Evolutionary conservation across 176 grass and related monocot genomes (phyloP), one percentile per base, ranked within the genome.

Genomic region (Thinopyrum elongatum): DNA sequence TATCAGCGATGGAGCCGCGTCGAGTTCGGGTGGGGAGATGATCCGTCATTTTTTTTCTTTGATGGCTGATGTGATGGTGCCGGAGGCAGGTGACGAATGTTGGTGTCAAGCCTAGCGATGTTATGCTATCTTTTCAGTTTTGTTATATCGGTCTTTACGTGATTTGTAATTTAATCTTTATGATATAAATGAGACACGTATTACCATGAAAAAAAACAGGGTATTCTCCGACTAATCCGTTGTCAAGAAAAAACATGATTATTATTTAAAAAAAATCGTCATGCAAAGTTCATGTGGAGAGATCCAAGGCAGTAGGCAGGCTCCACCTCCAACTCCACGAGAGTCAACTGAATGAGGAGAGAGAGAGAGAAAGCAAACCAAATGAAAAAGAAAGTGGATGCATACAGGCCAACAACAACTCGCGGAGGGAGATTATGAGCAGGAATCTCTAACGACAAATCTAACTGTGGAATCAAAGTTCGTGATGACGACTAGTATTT

Each of bases 221-320:
- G 39, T 66, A 31, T 3, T 30, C 6, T 66, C 64, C 17, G 64
- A 66, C 28, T 31, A 66, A 4, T 66, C 64, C 15, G 64, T 66
- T 66, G 64, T 30, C 28, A 63, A 63, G 60, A 63, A 63, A 63
- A 26, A 26, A 5, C 4, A 70, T 70, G 10, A 19, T 19, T 53
- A 17, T 70, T 29, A 5, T n/a, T 8, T 2, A 2, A 2, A 5
- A 17, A 26, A 74, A 16, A 49, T 74, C 1, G 41, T 49, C 71
- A 74, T 49, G 71, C 71, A 74, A 74, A 49, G 42, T 26, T 74
- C 71, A 26, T 74, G 71, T 28, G 23, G 14, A 74, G n/a, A 74
- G 15, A 74, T 74, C 70, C 47, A 51, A 51, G 47, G 49, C 49
- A 53, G 16, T 47, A 46, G n/a, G 39, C 39, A 16, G 70, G 70